Base-by-base conservation (phyloP, 441 rosid species). In the Biscutella laevigata region DNA sequence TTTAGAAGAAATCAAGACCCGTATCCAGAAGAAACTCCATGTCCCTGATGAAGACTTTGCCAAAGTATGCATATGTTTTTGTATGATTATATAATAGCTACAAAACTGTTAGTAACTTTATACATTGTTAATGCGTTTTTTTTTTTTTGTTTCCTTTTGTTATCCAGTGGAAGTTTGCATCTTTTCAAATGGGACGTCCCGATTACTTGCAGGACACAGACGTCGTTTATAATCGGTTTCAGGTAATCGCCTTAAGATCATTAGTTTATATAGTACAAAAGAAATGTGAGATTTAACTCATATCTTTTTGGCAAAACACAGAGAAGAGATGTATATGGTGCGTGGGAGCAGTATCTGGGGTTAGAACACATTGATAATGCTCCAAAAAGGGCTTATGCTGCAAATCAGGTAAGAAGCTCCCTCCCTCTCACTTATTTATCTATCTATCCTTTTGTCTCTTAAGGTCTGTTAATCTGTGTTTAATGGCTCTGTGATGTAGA, bases 271-370 rank as follows among this genome's bases (percentile, higher is more conserved):
- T 61, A 2, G 24, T 25, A 8, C 4, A 25, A 45, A 37, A 33
- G n/a, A 27, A 35, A 35, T 51, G 1, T 0, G 44, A 24, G 20
- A 39, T 52, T n/a, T 26, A 62, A 44, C 40, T 13, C 26, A 3
- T 48, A 12, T 53, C 22, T 33, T 17, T 53, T 16, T 48, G 56
- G 39, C n/a, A n/a, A 8, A 32, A 21, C 20, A 42, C 72, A 91
- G 96, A 82, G 88, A 59, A 82, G 90, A 77, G 96, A 85, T 62
- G 83, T 81, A 29, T 91, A 91, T 56, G 94, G 98, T 35, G 88
- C 90, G 17, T 89, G 90, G 91, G 95, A 86, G 72, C 94, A 86
- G 61, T 92, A 88, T 71, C 96, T 88, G 55, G 96, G 98, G 60
- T 64, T 91, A 77, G 96, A 92, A 76, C 97, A 92, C 61, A 50